A percentile compares a stretch with the other conserved stretches of the same genome.
Evolutionary conservation across 2,329 filamentous ascomycete species (phyloP).

Genomic region (Aspergillus proliferans): DNA sequence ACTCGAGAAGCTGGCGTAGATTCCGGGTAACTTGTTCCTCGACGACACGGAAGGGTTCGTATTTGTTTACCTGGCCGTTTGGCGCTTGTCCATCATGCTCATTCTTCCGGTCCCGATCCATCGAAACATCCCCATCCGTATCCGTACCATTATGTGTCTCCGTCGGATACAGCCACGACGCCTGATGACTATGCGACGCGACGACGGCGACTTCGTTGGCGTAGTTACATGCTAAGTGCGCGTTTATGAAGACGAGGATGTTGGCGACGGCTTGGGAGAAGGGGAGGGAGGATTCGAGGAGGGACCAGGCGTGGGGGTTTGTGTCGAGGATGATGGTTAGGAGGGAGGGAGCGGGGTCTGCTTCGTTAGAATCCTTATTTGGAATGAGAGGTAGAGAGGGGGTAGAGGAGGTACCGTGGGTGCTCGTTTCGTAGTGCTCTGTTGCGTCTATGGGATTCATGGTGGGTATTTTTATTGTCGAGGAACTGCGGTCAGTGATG

Average conservation of each 20-base stretch:
- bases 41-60: slow-evolving; percentile 81
- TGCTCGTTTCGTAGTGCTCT: slow-evolving; percentile 47
- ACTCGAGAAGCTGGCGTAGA: slow-evolving; percentile 64
- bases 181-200: slow-evolving; percentile 79
- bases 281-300: slow-evolving; percentile 66
- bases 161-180: slow-evolving; percentile 81
- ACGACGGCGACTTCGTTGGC: slow-evolving; percentile 88
- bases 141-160: slow-evolving; percentile 17
- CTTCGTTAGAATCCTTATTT: slow-evolving; percentile 6
- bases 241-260: slow-evolving; percentile 93
- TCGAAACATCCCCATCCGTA: slow-evolving; percentile 50
- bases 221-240: slow-evolving; percentile 89
- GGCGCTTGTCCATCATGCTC: slow-evolving; percentile 16
- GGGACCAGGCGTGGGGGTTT: slow-evolving; percentile 89
- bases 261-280: slow-evolving; percentile 80
- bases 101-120: slow-evolving; percentile 45
- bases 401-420: slow-evolving; percentile 32
- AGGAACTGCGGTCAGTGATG: background rate
- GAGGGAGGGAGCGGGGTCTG: slow-evolving; percentile 64
- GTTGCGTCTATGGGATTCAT: slow-evolving; percentile 64
- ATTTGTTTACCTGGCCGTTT: slow-evolving; percentile 69
- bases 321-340: slow-evolving; percentile 90
- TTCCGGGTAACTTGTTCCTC: slow-evolving; percentile 73
- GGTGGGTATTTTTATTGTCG: slow-evolving; percentile 11
- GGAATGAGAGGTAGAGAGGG: background rate